Base-by-base conservation (phyloP, 2,329 filamentous ascomycete genomes). In the Helminthosporium solani region DNA sequence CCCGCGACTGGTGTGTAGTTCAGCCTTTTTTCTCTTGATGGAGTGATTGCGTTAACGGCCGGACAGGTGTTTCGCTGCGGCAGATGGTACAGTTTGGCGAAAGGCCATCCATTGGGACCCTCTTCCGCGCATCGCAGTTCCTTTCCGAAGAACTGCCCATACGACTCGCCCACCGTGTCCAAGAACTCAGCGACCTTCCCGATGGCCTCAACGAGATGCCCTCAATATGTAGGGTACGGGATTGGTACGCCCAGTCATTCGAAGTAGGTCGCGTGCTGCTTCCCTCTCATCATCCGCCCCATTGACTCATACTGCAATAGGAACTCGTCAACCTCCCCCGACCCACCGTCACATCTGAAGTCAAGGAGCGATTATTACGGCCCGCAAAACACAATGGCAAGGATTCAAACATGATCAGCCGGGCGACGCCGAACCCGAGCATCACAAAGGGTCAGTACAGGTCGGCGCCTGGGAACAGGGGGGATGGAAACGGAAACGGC, bases 31-130 rank as follows among this genome's bases (percentile, higher is more conserved):
- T 95, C 15, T 14, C 15, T 33, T 21, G 47, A 43, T 33, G 2
- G 21, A 15, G 19, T 3, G 28, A 34, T 14, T 27, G 31, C 3
- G 21, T 25, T 67, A 44, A 66, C 49, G 19, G 35, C 8, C 21
- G 4, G 46, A 3, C 46, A 68, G 67, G 67, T 56, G 68, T 71
- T 63, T 96, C 91, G 70, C 80, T 99, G 73, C 84, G 94, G 71
- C 94, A 99, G 80, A 99, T 99, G 94, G 92, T 97, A 48, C 92
- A 97, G 73, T 97, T 97, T 72, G 92, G 92, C 67, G 90, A 96
- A 77, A 88, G 85, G 70, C 91, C 92, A 42, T 96, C 91, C 14
- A 88, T 66, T 42, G 92, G 92, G 58, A 99, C 94, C 42, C 80
- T 99, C 46, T 99, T 97, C 76, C 88, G 92, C 69, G 94, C 94